phyloP scores from a whole-genome alignment of 306 rosid species.

The Corylus heterophylla region DNA sequence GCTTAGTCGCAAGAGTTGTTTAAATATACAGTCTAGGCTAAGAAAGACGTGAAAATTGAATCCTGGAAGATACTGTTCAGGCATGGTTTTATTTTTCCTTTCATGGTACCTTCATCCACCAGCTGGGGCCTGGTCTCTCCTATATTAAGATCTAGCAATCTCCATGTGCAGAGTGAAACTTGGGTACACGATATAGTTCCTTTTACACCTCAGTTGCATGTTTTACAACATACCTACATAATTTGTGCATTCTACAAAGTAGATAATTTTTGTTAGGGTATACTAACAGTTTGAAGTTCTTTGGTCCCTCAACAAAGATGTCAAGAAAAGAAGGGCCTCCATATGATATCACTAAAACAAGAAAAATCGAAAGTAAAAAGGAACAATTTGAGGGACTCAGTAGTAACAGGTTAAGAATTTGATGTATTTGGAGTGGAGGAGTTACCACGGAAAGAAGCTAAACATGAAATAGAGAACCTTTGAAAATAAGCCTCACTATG shows the following conservation, averaged over 20 bases:
- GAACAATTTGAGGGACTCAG: not conserved
- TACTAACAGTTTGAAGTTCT: not conserved
- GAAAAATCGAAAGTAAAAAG: not conserved
- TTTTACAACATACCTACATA: not conserved
- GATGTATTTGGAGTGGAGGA: not conserved
- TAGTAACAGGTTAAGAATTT: not conserved
- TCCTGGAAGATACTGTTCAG: not conserved
- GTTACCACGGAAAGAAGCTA: not conserved
- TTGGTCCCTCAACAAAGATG: not conserved
- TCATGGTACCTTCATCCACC: not conserved
- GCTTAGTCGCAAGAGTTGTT: not conserved
- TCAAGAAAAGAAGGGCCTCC: not conserved
- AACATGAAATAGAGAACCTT: constrained; percentile 10
- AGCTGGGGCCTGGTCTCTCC: not conserved
- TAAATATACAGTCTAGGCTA: not conserved
- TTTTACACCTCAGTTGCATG: not conserved
- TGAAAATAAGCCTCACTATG: constrained; percentile 16
- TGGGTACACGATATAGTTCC: not conserved
- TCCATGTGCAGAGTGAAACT: not conserved
- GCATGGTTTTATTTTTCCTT: not conserved
- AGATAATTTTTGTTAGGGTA: not conserved
- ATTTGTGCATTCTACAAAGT: not conserved
- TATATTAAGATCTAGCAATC: not conserved
- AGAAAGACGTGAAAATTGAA: not conserved
- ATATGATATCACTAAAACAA: not conserved